phyloP scores from a whole-genome alignment of 495 filamentous ascomycete genomes.

The Aspergillus saccharolyticus region DNA sequence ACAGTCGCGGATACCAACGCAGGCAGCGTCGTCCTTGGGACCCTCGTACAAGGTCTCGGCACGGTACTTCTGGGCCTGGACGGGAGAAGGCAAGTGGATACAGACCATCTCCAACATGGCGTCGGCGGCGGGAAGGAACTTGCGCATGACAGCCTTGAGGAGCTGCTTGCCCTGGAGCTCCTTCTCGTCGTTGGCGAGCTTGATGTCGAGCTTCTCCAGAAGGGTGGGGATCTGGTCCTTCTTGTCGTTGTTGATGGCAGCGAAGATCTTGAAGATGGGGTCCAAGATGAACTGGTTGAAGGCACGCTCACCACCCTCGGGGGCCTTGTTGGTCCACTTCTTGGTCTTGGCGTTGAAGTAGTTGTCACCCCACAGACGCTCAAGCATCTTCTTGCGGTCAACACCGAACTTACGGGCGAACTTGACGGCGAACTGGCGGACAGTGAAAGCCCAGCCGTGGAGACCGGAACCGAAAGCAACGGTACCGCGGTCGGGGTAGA shows the following conservation, averaged over 20 bases:
- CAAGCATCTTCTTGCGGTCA: slow-evolving; percentile 99
- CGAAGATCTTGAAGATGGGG: slow-evolving; percentile 99
- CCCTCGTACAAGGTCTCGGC: slow-evolving; percentile 98
- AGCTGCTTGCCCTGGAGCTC: slow-evolving; percentile 95
- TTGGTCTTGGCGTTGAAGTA: slow-evolving; percentile 99
- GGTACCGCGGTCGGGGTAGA: slow-evolving; percentile 93
- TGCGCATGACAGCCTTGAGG: slow-evolving; percentile 96
- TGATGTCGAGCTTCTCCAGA: slow-evolving; percentile 87
- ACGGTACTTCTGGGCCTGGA: slow-evolving; percentile 97
- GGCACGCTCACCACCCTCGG: slow-evolving; percentile 81
- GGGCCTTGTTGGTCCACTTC: slow-evolving; percentile 89
- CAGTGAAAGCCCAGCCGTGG: slow-evolving; percentile 99
- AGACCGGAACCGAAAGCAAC: slow-evolving; percentile 99
- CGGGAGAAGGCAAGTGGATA: slow-evolving; percentile 94
- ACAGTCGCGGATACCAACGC: slow-evolving; percentile 95
- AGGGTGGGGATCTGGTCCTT: slow-evolving; percentile 84
- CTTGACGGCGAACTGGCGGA: slow-evolving; percentile 93
- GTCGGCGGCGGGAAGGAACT: slow-evolving; percentile 96
- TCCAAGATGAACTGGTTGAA: slow-evolving; percentile 99
- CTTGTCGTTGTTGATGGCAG: slow-evolving; percentile 95
- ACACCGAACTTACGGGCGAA: slow-evolving; percentile 99
- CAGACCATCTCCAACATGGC: slow-evolving; percentile 99
- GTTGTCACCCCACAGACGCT: slow-evolving; percentile 99
- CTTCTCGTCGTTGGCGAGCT: slow-evolving; percentile 78
- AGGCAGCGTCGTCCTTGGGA: slow-evolving; percentile 83